A percentile compares a stretch with the other conserved stretches of the same genome.
These are phyloP conservation scores for Coelastrella sp. DNA, from an alignment of 139 green algal species.

Conservation along the genomic window DNA sequence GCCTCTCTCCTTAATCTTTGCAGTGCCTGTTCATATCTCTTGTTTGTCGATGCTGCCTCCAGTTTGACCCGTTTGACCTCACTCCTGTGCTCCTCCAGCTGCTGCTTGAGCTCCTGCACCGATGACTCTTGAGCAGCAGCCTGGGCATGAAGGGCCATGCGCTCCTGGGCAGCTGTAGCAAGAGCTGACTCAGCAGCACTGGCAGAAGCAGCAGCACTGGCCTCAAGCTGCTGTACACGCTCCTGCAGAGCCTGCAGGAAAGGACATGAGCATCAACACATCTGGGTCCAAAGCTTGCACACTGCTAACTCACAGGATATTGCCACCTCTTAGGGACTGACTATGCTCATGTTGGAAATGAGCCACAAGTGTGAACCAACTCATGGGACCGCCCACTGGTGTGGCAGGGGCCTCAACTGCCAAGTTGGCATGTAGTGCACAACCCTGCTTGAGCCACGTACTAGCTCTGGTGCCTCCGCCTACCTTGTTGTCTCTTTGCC, in stretches of 20 bases:
- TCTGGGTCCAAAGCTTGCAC: no score
- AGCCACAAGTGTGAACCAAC: no score
- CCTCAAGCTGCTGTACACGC: slow-evolving; percentile 14
- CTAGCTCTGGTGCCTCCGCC: not conserved
- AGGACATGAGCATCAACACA: no score
- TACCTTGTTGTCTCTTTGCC: slow-evolving; percentile 41
- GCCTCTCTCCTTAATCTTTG: slow-evolving; percentile 23
- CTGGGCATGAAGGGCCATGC: not conserved
- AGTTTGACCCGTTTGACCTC: not conserved
- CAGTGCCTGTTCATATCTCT: slow-evolving; percentile 43
- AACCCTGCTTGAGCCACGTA: not conserved
- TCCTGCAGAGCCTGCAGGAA: slow-evolving; percentile 33
- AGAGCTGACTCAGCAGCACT: slow-evolving; percentile 3
- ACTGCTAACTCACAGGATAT: no score
- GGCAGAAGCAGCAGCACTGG: not conserved
- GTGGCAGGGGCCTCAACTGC: no score
- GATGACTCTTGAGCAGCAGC: slow-evolving; percentile 15
- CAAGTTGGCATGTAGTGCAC: not conserved
- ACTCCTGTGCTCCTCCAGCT: not conserved
- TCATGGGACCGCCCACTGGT: no score
- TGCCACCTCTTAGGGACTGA: no score
- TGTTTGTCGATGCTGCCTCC: slow-evolving; percentile 11
- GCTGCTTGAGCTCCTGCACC: not conserved
- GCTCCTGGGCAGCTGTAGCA: not conserved
- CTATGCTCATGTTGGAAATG: no score